These are phyloP conservation scores for Lodderomyces metapsilosis DNA, from an alignment of 1,139 yeast genomes.

Conservation along the genomic window DNA sequence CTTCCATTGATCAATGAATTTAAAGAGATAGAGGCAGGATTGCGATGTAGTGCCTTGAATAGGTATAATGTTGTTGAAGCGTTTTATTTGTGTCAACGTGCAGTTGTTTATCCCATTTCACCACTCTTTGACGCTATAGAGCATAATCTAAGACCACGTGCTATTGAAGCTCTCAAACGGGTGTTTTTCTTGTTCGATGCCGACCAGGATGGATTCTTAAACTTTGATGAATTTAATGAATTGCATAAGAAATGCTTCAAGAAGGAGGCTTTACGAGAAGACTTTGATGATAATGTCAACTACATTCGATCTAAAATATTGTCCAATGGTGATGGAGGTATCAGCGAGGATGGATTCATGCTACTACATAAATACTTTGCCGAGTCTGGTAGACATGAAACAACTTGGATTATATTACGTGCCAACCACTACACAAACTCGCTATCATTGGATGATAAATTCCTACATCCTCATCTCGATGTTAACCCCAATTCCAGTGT, in stretches of 20 bases:
- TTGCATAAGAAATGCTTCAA: constrained; percentile 78
- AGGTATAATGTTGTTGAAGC: constrained; percentile 84
- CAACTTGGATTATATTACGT: constrained; percentile 91
- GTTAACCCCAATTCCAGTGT: constrained; percentile 79
- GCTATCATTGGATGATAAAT: constrained; percentile 73
- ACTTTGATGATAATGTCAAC: constrained; percentile 29
- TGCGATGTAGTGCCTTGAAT: constrained; percentile 79
- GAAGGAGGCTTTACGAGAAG: constrained; percentile 30
- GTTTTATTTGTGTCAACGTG: constrained; percentile 86
- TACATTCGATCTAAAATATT: constrained; percentile 25
- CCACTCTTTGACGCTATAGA: constrained; percentile 93
- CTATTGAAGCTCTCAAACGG: constrained; percentile 71
- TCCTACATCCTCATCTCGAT: constrained; percentile 74
- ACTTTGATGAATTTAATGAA: constrained; percentile 63
- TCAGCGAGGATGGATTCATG: constrained; percentile 75
- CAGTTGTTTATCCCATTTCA: constrained; percentile 90
- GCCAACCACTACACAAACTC: constrained; percentile 91
- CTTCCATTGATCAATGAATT: constrained; percentile 84
- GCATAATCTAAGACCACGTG: constrained; percentile 74
- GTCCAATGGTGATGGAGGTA: constrained; percentile 38
- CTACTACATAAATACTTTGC: constrained; percentile 77
- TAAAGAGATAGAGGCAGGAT: constrained; percentile 90
- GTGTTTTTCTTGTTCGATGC: constrained; percentile 82
- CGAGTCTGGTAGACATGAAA: constrained; percentile 90
- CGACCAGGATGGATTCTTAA: constrained; percentile 84